These are phyloP conservation scores for Suhomyces coccinellae DNA, from an alignment of 1,139 yeast species.

Conservation along the genomic window DNA sequence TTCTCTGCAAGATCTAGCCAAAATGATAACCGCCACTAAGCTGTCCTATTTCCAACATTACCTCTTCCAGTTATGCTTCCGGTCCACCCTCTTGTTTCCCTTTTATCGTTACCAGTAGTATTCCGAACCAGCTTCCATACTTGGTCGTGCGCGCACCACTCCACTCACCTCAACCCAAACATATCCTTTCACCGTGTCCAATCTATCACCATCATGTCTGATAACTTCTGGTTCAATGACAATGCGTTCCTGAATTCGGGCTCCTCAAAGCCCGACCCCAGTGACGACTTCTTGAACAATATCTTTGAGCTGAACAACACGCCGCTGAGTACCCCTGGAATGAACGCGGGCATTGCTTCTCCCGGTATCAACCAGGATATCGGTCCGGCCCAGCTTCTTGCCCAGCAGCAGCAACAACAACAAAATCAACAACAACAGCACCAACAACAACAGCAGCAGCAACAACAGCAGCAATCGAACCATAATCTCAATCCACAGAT, in stretches of 20 bases:
- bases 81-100: too few species aligned
- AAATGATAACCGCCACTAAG: too few species aligned
- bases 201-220: slow-evolving; percentile 30
- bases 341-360: slow-evolving; percentile 10
- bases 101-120: too few species aligned
- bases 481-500: slow-evolving; percentile 26
- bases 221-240: slow-evolving; percentile 47
- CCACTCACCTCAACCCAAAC: not conserved
- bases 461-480: slow-evolving; percentile 1
- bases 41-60: too few species aligned
- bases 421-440: slow-evolving; percentile 8
- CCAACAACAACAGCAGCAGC: slow-evolving; percentile 3
- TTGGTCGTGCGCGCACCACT: not conserved
- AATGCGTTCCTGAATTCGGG: slow-evolving; percentile 32
- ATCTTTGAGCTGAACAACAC: slow-evolving; percentile 30
- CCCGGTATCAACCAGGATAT: slow-evolving; percentile 14
- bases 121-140: too few species aligned
- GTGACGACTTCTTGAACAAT: slow-evolving; percentile 39
- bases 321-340: slow-evolving; percentile 7
- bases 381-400: slow-evolving; percentile 16
- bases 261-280: slow-evolving; percentile 17
- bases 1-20: too few species aligned
- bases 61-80: too few species aligned
- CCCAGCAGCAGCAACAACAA: slow-evolving; percentile 8
- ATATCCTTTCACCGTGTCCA: slow-evolving; percentile 1